These are phyloP conservation scores for Teratosphaeria gauchensis DNA, from an alignment of 2,329 filamentous ascomycete genomes.

Conservation along the genomic window DNA sequence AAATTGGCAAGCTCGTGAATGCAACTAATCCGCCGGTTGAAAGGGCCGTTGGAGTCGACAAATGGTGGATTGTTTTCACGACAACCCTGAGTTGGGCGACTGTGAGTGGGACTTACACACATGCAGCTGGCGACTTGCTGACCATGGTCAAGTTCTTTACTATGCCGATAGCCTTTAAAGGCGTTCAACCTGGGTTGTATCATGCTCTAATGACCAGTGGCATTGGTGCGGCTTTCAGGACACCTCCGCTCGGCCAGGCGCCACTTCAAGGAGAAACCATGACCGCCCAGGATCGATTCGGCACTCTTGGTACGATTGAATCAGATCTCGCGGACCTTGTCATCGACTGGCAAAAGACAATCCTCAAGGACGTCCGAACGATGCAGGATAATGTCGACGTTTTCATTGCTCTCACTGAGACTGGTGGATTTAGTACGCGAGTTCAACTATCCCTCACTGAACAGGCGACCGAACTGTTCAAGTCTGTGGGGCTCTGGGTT, in stretches of 20 bases:
- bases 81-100: too few relatives aligned
- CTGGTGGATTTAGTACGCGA: not conserved
- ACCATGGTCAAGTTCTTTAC: too few relatives aligned
- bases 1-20: too few relatives aligned
- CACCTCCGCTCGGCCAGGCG: not conserved
- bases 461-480: not conserved
- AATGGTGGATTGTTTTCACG: too few relatives aligned
- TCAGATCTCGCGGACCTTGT: not conserved
- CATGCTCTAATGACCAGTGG: too few relatives aligned
- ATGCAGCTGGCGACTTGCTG: too few relatives aligned
- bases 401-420: not conserved
- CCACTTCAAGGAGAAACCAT: not conserved
- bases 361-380: not conserved
- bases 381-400: not conserved
- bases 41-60: too few relatives aligned
- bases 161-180: too few relatives aligned
- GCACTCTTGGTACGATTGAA: not conserved
- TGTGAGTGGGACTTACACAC: too few relatives aligned
- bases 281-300: not conserved
- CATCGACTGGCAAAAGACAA: not conserved
- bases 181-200: too few relatives aligned
- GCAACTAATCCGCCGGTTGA: too few relatives aligned
- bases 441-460: not conserved
- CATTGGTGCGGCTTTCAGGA: not conserved
- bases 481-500: not conserved